These are phyloP conservation scores for Aquilaria yunnanensis DNA, from an alignment of 345 rosid species.

Conservation along the genomic window DNA sequence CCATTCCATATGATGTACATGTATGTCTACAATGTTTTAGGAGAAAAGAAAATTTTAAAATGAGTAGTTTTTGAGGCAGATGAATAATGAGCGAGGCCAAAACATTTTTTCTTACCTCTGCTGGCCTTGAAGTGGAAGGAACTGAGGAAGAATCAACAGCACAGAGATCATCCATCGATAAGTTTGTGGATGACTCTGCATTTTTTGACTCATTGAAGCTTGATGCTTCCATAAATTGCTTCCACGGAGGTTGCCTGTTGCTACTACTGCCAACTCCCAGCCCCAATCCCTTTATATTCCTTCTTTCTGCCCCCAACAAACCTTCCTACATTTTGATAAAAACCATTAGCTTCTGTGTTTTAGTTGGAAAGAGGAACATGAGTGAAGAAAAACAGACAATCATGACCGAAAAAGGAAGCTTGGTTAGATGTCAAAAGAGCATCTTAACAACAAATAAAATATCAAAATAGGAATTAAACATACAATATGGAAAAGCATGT, in stretches of 20 bases:
- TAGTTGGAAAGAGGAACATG: slow-evolving; percentile 5
- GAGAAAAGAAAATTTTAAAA: too few relatives aligned
- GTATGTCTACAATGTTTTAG: too few relatives aligned
- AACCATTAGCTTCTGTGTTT: not conserved
- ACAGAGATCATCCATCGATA: slow-evolving; percentile 59
- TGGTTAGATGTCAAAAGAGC: too few relatives aligned
- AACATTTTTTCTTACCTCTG: slow-evolving; percentile 43
- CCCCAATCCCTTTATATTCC: slow-evolving; percentile 65
- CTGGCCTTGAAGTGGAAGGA: slow-evolving; percentile 76
- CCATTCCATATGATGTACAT: too few relatives aligned
- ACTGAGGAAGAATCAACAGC: slow-evolving; percentile 57
- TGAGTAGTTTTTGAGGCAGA: too few relatives aligned
- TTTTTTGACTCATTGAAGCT: slow-evolving; percentile 65
- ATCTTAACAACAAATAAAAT: too few relatives aligned
- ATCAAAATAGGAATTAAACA: too few relatives aligned
- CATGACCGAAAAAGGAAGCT: not conserved
- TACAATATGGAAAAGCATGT: too few relatives aligned
- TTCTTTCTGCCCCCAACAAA: slow-evolving; percentile 60
- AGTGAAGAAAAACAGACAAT: slow-evolving; percentile 11
- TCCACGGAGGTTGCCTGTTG: slow-evolving; percentile 60
- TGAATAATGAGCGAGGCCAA: not conserved
- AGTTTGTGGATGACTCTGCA: slow-evolving; percentile 57
- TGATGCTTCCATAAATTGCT: slow-evolving; percentile 56
- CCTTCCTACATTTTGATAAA: slow-evolving; percentile 43
- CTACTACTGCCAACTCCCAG: slow-evolving; percentile 63